Conservation (phyloP, 2,329 filamentous ascomycete species). For the Colletotrichum eremochloae region DNA sequence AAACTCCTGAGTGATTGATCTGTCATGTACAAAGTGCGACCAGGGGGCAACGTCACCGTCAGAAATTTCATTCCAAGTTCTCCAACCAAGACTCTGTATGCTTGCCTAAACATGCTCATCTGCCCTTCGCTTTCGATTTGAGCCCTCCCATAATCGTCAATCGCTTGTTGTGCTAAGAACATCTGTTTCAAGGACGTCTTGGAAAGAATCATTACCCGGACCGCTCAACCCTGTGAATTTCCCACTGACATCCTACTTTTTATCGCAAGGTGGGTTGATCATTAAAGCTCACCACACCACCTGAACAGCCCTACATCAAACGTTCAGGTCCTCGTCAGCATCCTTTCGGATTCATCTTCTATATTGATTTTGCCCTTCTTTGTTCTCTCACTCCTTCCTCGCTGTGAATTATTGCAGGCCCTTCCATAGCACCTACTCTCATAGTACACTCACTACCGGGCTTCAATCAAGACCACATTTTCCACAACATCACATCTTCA, state of each 20-base stretch:
- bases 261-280: not conserved
- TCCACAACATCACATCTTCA: not conserved
- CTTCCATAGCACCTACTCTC: not conserved
- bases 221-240: not conserved
- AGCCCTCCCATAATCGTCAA: not conserved
- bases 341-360: too few species aligned
- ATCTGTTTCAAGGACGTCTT: too few species aligned
- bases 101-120: not conserved
- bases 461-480: not conserved
- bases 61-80: not conserved
- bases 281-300: too few species aligned
- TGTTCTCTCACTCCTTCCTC: not conserved
- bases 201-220: not conserved
- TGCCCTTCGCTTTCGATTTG: not conserved
- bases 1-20: too few species aligned
- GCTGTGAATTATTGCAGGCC: too few species aligned
- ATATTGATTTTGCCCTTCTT: not conserved
- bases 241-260: not conserved
- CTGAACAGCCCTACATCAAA: not conserved
- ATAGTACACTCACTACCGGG: not conserved
- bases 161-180: rapidly evolving
- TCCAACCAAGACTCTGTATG: too few species aligned
- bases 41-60: not conserved
- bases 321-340: not conserved
- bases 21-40: not conserved